Evolutionary conservation across 2,329 filamentous ascomycete genomes (phyloP).

Genomic region (Colletotrichum sp.): DNA sequence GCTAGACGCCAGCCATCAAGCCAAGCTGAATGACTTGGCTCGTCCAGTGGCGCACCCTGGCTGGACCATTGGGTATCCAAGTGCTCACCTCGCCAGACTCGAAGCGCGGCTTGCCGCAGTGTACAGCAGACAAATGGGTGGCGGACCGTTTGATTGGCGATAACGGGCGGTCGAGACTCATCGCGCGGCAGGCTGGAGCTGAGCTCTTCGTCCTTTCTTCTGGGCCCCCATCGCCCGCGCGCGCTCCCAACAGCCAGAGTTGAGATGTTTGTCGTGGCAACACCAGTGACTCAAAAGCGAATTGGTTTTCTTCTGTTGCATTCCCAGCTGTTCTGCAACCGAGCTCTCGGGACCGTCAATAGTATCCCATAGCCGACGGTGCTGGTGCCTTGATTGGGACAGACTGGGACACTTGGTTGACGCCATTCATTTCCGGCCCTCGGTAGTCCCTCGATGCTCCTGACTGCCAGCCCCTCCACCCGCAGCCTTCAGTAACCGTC

Average conservation of each 20-base stretch:
- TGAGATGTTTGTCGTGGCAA: constrained; percentile 12
- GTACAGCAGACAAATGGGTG: background rate
- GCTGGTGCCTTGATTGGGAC: background rate
- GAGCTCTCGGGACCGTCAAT: constrained; percentile 5
- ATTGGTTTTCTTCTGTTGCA: background rate
- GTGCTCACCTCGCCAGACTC: background rate
- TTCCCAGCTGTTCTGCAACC: background rate
- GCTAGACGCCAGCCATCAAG: constrained; percentile 13
- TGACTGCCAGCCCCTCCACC: background rate
- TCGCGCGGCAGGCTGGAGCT: background rate
- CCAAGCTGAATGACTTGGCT: background rate
- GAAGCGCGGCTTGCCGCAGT: background rate
- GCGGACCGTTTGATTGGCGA: background rate
- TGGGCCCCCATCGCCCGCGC: background rate
- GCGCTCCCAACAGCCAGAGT: background rate
- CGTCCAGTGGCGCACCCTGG: background rate
- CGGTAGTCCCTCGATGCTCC: background rate
- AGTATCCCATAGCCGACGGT: constrained; percentile 4
- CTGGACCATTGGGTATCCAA: background rate
- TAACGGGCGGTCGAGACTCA: background rate
- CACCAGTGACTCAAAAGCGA: background rate
- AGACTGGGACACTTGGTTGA: background rate
- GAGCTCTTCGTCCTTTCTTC: background rate
- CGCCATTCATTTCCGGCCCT: background rate
- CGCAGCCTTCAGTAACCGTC: background rate